Conservation (phyloP, 805 yeast genomes). For the Lipomyces yamanashiensis region DNA sequence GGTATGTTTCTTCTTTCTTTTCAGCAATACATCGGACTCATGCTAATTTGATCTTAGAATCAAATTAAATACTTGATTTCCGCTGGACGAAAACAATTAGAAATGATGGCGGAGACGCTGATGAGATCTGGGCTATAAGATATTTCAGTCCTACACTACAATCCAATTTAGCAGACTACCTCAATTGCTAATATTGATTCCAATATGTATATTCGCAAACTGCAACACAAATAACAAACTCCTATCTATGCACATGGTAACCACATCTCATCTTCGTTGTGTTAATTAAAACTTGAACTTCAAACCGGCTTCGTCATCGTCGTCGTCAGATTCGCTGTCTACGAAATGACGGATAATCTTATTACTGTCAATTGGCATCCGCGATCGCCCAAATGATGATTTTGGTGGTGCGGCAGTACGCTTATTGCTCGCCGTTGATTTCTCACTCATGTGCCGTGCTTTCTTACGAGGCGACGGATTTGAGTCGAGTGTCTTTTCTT, state of each 20-base stretch:
- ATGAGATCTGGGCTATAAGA: constrained; percentile 17
- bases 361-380: background rate
- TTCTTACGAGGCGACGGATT: too few relatives aligned
- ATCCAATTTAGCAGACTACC: background rate
- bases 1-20: constrained; percentile 9
- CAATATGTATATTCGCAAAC: background rate
- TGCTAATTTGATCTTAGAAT: constrained; percentile 6
- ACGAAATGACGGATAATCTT: background rate
- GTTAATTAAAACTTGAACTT: constrained; percentile 16
- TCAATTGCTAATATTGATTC: background rate
- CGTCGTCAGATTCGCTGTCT: constrained; percentile 12
- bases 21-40: background rate
- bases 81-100: constrained; percentile 22
- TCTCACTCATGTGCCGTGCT: too few relatives aligned
- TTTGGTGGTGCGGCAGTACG: background rate
- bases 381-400: background rate
- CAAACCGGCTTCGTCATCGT: constrained; percentile 21
- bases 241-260: background rate
- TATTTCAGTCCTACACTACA: background rate
- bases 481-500: too few relatives aligned
- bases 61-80: constrained; percentile 22
- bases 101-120: constrained; percentile 22
- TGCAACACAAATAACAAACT: background rate
- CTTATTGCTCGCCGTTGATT: too few relatives aligned
- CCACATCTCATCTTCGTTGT: background rate